Evolutionary conservation across 2,329 filamentous ascomycete genomes (phyloP).

Genomic region (Fonsecaea pugnacius): DNA sequence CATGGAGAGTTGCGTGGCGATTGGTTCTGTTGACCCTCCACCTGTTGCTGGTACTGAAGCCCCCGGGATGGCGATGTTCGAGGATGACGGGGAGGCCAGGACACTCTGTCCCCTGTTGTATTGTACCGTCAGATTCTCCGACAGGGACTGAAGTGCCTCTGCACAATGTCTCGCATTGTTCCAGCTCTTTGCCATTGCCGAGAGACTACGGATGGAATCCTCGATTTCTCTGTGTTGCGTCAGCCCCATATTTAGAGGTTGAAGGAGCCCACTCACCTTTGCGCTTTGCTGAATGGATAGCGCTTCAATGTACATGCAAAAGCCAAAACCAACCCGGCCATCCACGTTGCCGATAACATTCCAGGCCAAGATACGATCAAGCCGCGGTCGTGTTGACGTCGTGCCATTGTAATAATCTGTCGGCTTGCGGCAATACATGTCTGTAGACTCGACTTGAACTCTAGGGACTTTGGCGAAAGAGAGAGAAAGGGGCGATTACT

Average conservation of each 20-base stretch:
- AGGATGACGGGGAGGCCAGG: neutral
- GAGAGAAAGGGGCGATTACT: slow-evolving; percentile 46
- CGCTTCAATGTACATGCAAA: slow-evolving; percentile 40
- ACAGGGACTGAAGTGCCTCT: slow-evolving; percentile 15
- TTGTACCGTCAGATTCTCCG: slow-evolving; percentile 17
- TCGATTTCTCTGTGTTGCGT: slow-evolving; percentile 16
- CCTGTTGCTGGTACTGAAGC: neutral
- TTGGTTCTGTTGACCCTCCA: neutral
- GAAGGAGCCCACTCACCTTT: slow-evolving; percentile 7
- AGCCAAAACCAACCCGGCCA: slow-evolving; percentile 45
- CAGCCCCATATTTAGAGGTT: neutral
- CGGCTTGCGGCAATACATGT: slow-evolving; percentile 46
- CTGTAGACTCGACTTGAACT: slow-evolving; percentile 45
- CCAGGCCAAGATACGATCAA: slow-evolving; percentile 46
- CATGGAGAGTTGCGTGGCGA: neutral
- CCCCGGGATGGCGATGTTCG: neutral
- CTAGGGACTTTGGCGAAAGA: slow-evolving; percentile 41
- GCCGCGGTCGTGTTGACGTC: slow-evolving; percentile 38
- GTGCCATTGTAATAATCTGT: slow-evolving; percentile 43
- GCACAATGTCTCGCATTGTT: slow-evolving; percentile 25
- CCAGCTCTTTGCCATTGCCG: slow-evolving; percentile 18
- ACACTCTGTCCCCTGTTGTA: slow-evolving; percentile 2
- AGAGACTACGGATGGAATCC: slow-evolving; percentile 11
- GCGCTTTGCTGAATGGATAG: slow-evolving; percentile 24
- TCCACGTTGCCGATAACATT: slow-evolving; percentile 45